Evolutionary conservation across 1,284 basidiomycete species (phyloP).

Genomic region (Leccinum pallidistipes): DNA sequence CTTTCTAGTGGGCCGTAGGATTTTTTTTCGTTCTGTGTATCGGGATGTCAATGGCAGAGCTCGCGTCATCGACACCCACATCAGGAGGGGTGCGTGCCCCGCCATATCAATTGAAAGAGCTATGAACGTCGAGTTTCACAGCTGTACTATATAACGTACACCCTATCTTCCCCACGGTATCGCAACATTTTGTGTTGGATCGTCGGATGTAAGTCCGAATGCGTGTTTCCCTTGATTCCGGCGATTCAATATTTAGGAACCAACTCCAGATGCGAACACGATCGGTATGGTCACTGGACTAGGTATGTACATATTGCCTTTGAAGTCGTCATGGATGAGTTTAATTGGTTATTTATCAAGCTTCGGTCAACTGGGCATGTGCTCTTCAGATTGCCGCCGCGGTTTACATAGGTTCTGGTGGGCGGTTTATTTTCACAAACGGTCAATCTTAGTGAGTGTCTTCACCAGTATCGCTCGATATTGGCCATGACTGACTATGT

Average conservation of each 20-base stretch:
- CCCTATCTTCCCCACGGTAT: conserved; percentile 34
- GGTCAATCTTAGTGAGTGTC: conserved; percentile 33
- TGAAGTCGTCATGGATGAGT: not conserved
- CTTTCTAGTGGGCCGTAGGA: not conserved
- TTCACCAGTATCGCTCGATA: not conserved
- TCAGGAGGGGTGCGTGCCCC: not conserved
- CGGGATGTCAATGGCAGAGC: not conserved
- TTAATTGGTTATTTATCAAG: conserved; percentile 14
- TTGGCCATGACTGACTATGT: not conserved
- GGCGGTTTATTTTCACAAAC: conserved; percentile 31
- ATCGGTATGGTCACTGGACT: conserved; percentile 40
- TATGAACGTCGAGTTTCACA: not conserved
- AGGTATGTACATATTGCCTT: conserved; percentile 10
- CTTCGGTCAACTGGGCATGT: conserved; percentile 46
- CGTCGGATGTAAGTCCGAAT: conserved; percentile 38
- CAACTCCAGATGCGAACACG: conserved; percentile 36
- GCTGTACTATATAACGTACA: conserved; percentile 43
- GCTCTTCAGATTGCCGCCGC: conserved; percentile 41
- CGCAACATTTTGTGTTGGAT: conserved; percentile 41
- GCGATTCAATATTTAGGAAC: not conserved
- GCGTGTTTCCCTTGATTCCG: not conserved
- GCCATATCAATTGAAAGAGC: not conserved
- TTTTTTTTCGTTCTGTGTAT: not conserved
- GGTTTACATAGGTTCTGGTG: conserved; percentile 35
- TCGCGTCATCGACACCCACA: not conserved